Evolutionary conservation across 2,329 filamentous ascomycete species (phyloP), one percentile per base, ranked within the genome.

Genomic region (Aspergillaceae sp.): DNA sequence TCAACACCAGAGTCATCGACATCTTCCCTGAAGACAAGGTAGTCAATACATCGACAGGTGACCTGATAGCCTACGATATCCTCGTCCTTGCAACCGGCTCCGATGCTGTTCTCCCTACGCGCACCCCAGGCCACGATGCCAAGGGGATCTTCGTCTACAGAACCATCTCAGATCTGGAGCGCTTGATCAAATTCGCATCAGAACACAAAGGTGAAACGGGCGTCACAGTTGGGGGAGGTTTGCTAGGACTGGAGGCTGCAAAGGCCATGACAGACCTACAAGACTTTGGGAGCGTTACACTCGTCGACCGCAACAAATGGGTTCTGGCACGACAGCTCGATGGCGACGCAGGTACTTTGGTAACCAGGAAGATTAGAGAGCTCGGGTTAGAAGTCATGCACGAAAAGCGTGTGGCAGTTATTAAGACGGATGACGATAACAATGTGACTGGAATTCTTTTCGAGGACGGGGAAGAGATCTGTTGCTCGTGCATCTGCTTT

Each of bases 181-280:
- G 75, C 38, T 76, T 95, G 3, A 94, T 95, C 47, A 71, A 75
- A 1, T 94, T 85, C 59, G 80, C 87, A 0, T 74, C 79, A 1
- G 71, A 73, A 7, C 78, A 80, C 45, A 84, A 81, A 55, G 86
- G 80, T 4, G 80, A 82, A 2, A 77, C 78, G 2, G 88, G 86
- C 0, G 78, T 82, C 4, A 87, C 92, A 0, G 86, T 95, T 3
- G 89, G 89, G 27, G 89, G 89, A 44, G 89, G 89, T 1, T 67
- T 96, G 27, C 74, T 95, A 0, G 89, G 89, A 0, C 77, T 96
- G 0, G 89, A 95, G 68, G 89, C 89, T 2, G 89, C 87, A 32
- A 92, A 94, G 58, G 89, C 89, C 2, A 89, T 95, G 86, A 83
- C 90, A 72, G 88, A 94, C 60, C 71, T 95, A 6, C 76, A 86